Percentiles rank a stretch among this genome's conserved stretches.
Evolutionary conservation across 495 filamentous ascomycete species (phyloP).

Genomic region (Pyrenula massariospora): DNA sequence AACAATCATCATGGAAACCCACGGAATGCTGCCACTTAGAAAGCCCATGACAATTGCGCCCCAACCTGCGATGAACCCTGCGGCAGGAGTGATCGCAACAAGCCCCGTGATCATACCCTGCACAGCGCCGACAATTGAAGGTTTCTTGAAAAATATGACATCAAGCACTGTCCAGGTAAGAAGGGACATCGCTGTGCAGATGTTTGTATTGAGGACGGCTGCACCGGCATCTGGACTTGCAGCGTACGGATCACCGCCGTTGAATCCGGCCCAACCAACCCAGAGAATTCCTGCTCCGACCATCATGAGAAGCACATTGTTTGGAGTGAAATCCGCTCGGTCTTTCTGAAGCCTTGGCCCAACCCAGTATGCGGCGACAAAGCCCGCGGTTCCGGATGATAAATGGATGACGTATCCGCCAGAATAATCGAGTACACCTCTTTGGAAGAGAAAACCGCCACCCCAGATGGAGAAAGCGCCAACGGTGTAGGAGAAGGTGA

Average conservation of each 20-base stretch:
- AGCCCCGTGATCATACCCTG: conserved; percentile 44
- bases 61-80: conserved; percentile 44
- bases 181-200: conserved; percentile 38
- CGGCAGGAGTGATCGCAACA: conserved; percentile 44
- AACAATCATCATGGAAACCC: conserved; percentile 41
- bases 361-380: conserved; percentile 41
- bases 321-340: conserved; percentile 36
- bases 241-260: conserved; percentile 44
- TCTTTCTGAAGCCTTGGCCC: conserved; percentile 38
- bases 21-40: conserved; percentile 37
- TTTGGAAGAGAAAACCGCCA: conserved; percentile 38
- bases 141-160: conserved; percentile 34
- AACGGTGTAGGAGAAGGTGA: conserved; percentile 27
- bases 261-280: conserved; percentile 50
- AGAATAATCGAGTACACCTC: conserved; percentile 45
- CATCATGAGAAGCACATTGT: conserved; percentile 38
- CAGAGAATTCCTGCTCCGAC: conserved; percentile 45
- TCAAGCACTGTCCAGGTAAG: conserved; percentile 37
- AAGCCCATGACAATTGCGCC: conserved; percentile 39
- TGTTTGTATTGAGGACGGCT: conserved; percentile 46
- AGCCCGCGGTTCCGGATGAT: conserved; percentile 43
- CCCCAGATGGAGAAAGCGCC: conserved; percentile 34
- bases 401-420: conserved; percentile 50
- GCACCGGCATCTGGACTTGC: conserved; percentile 42
- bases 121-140: conserved; percentile 39